These are phyloP conservation scores for Lasiosphaeriaceae sp. DNA, from an alignment of 495 filamentous ascomycete species.

Conservation along the genomic window DNA sequence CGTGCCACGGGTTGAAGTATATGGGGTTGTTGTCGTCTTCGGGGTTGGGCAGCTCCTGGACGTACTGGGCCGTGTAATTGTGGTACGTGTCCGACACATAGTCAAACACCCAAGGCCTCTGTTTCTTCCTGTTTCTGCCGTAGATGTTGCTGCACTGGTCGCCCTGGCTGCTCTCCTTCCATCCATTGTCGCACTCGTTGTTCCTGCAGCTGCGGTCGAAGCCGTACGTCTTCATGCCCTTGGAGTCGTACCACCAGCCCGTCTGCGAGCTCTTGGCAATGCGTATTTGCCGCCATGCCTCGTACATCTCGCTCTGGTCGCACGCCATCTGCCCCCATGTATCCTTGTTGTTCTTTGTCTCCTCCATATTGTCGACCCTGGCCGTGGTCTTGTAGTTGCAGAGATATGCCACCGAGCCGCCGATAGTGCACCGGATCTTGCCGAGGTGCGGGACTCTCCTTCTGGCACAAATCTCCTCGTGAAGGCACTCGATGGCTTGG, in stretches of 20 bases:
- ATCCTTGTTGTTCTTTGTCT: background rate
- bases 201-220: slow-evolving; percentile 13
- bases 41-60: background rate
- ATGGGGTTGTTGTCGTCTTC: slow-evolving; percentile 3
- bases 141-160: slow-evolving; percentile 16
- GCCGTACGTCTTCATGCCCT: slow-evolving; percentile 10
- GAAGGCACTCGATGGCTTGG: slow-evolving; percentile 18
- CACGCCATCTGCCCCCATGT: slow-evolving; percentile 3
- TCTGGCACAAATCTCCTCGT: slow-evolving; percentile 9
- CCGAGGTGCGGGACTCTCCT: slow-evolving; percentile 6
- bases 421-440: slow-evolving; percentile 19
- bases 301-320: slow-evolving; percentile 10
- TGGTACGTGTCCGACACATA: slow-evolving; percentile 1
- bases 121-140: slow-evolving; percentile 3
- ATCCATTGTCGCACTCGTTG: slow-evolving; percentile 20
- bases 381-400: slow-evolving; percentile 13
- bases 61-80: slow-evolving; percentile 6
- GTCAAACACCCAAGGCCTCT: slow-evolving; percentile 9
- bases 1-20: slow-evolving; percentile 6
- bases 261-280: slow-evolving; percentile 10
- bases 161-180: slow-evolving; percentile 7
- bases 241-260: slow-evolving; percentile 15
- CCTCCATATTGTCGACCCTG: background rate
- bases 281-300: slow-evolving; percentile 19
- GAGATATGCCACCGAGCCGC: slow-evolving; percentile 11